A percentile compares a stretch with the other conserved stretches of the same genome.
Conservation (phyloP, 192 early-diverging fungal genomes). For the Bifiguratus adelaidae region DNA sequence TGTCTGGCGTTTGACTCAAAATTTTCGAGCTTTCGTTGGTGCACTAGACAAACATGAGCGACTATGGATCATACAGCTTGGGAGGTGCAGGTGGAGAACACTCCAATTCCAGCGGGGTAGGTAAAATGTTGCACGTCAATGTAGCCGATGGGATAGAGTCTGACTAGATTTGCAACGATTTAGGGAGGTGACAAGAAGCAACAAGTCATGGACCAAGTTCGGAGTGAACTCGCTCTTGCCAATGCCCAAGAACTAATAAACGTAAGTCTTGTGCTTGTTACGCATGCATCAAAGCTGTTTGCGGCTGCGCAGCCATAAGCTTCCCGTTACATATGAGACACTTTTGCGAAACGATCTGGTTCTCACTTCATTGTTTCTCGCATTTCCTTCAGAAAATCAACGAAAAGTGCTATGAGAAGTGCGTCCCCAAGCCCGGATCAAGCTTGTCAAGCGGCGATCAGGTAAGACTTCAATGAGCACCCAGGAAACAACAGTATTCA, state of each 20-base stretch:
- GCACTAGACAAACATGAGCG: no score
- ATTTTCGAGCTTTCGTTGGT: no score
- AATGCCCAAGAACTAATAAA: slow-evolving; percentile 77
- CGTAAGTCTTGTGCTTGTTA: slow-evolving; percentile 23
- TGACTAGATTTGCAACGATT: no score
- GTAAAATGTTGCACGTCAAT: no score
- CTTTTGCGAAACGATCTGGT: not conserved
- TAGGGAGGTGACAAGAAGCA: slow-evolving; percentile 57
- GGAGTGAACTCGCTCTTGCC: slow-evolving; percentile 65
- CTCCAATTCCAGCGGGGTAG: no score
- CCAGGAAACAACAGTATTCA: not conserved
- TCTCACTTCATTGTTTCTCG: not conserved
- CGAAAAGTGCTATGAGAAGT: slow-evolving; percentile 79
- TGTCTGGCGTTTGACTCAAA: no score
- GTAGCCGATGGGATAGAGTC: no score
- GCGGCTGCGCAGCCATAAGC: not conserved
- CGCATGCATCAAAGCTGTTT: not conserved
- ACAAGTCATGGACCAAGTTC: slow-evolving; percentile 67
- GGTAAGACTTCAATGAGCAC: slow-evolving; percentile 16
- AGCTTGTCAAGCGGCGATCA: slow-evolving; percentile 59
- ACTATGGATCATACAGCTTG: no score
- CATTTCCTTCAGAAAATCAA: slow-evolving; percentile 62
- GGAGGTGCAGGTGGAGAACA: no score
- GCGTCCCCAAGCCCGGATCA: slow-evolving; percentile 63
- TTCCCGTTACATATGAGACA: no score